A percentile compares a stretch with the other conserved stretches of the same genome.
phyloP scores from a whole-genome alignment of 176 grass and related monocot genomes.

The Rhynchospora pubera region DNA sequence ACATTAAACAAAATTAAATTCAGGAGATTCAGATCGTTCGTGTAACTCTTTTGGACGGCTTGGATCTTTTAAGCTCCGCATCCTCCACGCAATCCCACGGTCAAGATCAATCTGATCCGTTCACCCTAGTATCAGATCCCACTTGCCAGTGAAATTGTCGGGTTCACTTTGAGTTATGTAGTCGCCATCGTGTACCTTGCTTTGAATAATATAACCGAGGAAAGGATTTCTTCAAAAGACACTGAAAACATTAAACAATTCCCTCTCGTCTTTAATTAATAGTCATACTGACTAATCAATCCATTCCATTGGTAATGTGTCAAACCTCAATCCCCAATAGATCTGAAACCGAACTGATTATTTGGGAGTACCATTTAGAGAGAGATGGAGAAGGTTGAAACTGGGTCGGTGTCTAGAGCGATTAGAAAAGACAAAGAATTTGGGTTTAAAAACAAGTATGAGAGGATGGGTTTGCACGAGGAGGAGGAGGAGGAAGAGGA shows the following conservation, averaged over 20 bases:
- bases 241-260: constrained; percentile 6
- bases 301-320: neutral
- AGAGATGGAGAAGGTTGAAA: constrained; percentile 29
- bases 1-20: no score
- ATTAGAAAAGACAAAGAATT: constrained; percentile 22
- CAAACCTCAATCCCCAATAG: neutral
- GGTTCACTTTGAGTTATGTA: neutral
- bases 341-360: neutral
- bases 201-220: neutral
- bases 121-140: neutral
- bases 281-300: neutral
- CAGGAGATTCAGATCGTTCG: neutral
- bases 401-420: neutral
- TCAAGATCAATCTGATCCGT: neutral
- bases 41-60: neutral
- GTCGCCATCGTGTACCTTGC: neutral
- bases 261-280: neutral
- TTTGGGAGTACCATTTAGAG: neutral
- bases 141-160: neutral
- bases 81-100: neutral
- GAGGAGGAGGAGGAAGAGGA: constrained; percentile 36
- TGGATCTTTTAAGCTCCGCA: neutral
- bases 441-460: constrained; percentile 36
- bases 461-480: constrained; percentile 33
- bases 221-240: neutral